Base-by-base conservation (phyloP, 2,329 filamentous ascomycete species). In the Fusarium camptoceras region DNA sequence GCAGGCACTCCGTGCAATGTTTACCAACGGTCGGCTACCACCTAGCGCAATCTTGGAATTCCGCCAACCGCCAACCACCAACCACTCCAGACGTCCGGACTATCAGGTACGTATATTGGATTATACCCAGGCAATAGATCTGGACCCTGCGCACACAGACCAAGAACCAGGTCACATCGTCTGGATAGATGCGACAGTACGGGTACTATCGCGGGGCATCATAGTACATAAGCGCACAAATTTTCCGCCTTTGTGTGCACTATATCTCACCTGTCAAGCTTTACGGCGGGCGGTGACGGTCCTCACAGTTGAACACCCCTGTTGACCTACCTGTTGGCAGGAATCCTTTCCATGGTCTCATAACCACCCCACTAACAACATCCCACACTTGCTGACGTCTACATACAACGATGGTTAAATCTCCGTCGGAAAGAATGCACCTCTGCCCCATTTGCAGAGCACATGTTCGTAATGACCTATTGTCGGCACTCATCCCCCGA, bases 151-250 rank as follows among this genome's bases (percentile, higher is more conserved):
- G 46, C 59, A 34, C 34, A 34, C 50, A 60, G 56, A 59, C 50
- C 61, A 64, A 65, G 66, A 68, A 59, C 24, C 48, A 64, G 49
- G 49, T 55, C 59, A 73, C 69, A 70, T 74, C 64, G 62, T 62
- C 63, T 68, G 55, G 58, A 62, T 44, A 65, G 66, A 72, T 78
- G 75, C 62, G 65, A 78, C 76, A 67, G 72, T 77, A 41, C 49
- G 25, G 49, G 27, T 27, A 27, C 49, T 41, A 67, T 60, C 76
- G 77, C 75, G 74, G 73, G 71, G 75, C 70, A 54, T 60, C 68
- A 70, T 72, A 51, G 71, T 64, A 56, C 73, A 76, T 75, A 73
- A 64, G 70, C 55, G 51, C 48, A 70, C 46, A 69, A 59, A 72
- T 71, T 73, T 72, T 69, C 64, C 70, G 64, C 61, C 39, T 47